Percentiles rank a stretch among this genome's conserved stretches.
Conservation (phyloP, 108 stramenopile genomes). For the Nitzschia sp. region DNA sequence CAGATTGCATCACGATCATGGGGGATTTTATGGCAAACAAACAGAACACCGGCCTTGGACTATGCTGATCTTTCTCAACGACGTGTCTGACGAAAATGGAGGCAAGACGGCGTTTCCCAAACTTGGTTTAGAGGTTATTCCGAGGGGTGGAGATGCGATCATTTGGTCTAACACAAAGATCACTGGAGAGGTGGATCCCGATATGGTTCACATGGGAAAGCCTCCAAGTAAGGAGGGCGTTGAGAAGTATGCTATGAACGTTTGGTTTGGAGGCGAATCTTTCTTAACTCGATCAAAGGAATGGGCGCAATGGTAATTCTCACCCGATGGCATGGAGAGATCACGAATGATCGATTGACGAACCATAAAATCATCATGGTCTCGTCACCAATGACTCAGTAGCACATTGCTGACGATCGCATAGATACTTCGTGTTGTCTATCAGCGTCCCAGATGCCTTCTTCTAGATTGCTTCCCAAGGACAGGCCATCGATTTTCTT, state of each 20-base stretch:
- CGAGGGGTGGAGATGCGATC: slow-evolving; percentile 28
- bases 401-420: too few relatives aligned
- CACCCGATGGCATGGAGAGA: too few relatives aligned
- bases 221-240: slow-evolving; percentile 18
- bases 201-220: slow-evolving; percentile 23
- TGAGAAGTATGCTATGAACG: slow-evolving; percentile 37
- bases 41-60: slow-evolving; percentile 30
- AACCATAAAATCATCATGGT: too few relatives aligned
- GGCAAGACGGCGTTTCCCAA: slow-evolving; percentile 25
- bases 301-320: slow-evolving; percentile 2
- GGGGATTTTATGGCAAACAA: slow-evolving; percentile 26
- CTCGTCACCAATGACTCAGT: too few relatives aligned
- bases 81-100: slow-evolving; percentile 21
- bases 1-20: slow-evolving; percentile 35
- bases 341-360: too few relatives aligned
- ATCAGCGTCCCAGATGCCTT: too few relatives aligned
- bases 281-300: slow-evolving; percentile 6
- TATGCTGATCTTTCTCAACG: slow-evolving; percentile 21
- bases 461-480: too few relatives aligned
- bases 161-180: slow-evolving; percentile 27
- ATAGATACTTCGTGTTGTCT: too few relatives aligned
- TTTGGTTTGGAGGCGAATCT: slow-evolving; percentile 30
- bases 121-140: slow-evolving; percentile 16
- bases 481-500: too few relatives aligned
- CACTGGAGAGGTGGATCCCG: slow-evolving; percentile 6